A percentile compares a stretch with the other conserved stretches of the same genome.
phyloP scores from a whole-genome alignment of 169 alveolate genomes.

The Hepatocystis sp. region DNA sequence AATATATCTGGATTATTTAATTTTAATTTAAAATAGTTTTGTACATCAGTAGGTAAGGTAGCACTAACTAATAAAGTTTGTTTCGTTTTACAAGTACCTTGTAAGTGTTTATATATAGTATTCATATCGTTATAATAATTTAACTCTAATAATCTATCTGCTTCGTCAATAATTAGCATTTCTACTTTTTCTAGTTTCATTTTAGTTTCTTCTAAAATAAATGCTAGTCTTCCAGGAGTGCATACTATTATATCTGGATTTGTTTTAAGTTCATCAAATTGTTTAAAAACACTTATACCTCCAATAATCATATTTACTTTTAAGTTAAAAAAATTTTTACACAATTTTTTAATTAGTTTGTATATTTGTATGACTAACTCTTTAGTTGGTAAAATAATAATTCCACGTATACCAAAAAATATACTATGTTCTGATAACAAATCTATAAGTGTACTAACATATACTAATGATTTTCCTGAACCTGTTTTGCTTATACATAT shows the following conservation, averaged over 20 bases:
- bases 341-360: slow-evolving; percentile 85
- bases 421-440: slow-evolving; percentile 91
- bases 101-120: slow-evolving; percentile 83
- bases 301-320: slow-evolving; percentile 93
- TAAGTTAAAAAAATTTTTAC: slow-evolving; percentile 87
- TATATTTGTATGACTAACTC: slow-evolving; percentile 94
- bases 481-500: slow-evolving; percentile 98
- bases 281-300: slow-evolving; percentile 94
- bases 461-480: slow-evolving; percentile 96
- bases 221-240: slow-evolving; percentile 97
- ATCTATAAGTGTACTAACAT: slow-evolving; percentile 93
- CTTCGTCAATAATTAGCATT: slow-evolving; percentile 95
- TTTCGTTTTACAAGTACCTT: slow-evolving; percentile 87
- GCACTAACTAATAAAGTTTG: slow-evolving; percentile 95
- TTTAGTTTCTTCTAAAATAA: slow-evolving; percentile 93
- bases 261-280: slow-evolving; percentile 94
- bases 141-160: slow-evolving; percentile 96
- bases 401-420: slow-evolving; percentile 94
- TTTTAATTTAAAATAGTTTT: slow-evolving; percentile 93
- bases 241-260: slow-evolving; percentile 96
- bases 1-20: slow-evolving; percentile 92
- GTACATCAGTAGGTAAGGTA: slow-evolving; percentile 94
- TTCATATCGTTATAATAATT: slow-evolving; percentile 94
- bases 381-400: slow-evolving; percentile 95
- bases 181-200: slow-evolving; percentile 89